A percentile compares a stretch with the other conserved stretches of the same genome.
Evolutionary conservation across 225 moss, liverwort and hornwort species (phyloP).

Genomic region (Straminergon stramineum): DNA sequence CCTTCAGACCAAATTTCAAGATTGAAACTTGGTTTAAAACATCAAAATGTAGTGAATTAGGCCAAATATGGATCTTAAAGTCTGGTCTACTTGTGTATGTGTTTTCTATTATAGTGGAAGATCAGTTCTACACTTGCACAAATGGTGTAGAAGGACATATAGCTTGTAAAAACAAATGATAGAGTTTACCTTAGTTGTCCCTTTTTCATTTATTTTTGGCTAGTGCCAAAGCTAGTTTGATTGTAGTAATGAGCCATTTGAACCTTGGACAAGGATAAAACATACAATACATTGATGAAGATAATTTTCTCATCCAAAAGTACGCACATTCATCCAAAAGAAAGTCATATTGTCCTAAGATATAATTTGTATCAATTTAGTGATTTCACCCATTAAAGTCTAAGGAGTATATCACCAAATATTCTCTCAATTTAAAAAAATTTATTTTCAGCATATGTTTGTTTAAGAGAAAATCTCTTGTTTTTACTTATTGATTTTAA

Average conservation of each 20-base stretch:
- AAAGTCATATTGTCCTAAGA: not conserved
- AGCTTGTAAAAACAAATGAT: not conserved
- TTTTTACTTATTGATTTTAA: not conserved
- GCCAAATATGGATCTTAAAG: not conserved
- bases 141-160: not conserved
- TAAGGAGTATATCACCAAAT: not conserved
- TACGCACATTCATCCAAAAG: not conserved
- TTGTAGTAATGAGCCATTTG: not conserved
- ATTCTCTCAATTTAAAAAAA: fast-evolving
- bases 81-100: no score
- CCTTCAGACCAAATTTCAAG: not conserved
- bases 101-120: not conserved
- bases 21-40: fast-evolving
- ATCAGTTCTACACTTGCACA: not conserved
- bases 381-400: not conserved
- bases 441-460: not conserved
- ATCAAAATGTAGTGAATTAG: not conserved
- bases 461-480: not conserved
- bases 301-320: not conserved
- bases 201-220: not conserved
- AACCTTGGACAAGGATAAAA: not conserved
- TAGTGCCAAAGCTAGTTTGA: not conserved
- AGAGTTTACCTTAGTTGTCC: not conserved
- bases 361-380: not conserved
- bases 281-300: not conserved